Evolutionary conservation across 2,329 filamentous ascomycete species (phyloP), one percentile per base, ranked within the genome.

Genomic region (Elsinoe batatas): DNA sequence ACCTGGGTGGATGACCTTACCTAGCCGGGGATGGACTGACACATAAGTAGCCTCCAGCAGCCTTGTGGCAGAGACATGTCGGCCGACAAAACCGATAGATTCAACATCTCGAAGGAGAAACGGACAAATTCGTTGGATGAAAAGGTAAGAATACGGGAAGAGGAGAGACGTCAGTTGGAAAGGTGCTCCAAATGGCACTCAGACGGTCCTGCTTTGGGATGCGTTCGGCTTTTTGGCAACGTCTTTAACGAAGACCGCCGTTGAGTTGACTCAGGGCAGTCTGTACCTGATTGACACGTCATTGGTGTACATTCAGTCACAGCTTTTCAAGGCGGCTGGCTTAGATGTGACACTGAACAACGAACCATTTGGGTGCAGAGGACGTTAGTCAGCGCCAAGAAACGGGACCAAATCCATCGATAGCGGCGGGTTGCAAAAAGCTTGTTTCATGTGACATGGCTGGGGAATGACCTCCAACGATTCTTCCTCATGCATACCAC

Each of bases 1-100:
- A 51, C 47, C 47, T 51, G 32, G 35, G 47, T 51, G 47, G 47
- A 51, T 51, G 47, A 51, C 47, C 32, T 17, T 51, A 13, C 47
- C 17, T 38, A 38, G n/a, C 47, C 13, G 47, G 47, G 47, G 47
- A 51, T 32, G 18, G 35, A 15, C 33, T 22, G 47, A n/a, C 22
- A 51, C 32, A 51, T 51, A 51, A 35, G 47, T 51, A 51, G 26
- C 26, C 30, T 49, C 26, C 8, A 32, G 35, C 32, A 35, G 32
- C n/a, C 32, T 15, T 38, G 22, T 22, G 47, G 47, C 47, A 35
- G 26, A 51, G 47, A 51, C 47, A 51, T 20, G 17, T 38, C 47
- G 15, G 37, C 47, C 18, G 17, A 33, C n/a, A 51, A 38, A 51
- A 51, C 32, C 47, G 35, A 38, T 51, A 38, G 33, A 51, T 22